Conservation (phyloP, 495 filamentous ascomycete species). For the Rostrohypoxylon terebratum region DNA sequence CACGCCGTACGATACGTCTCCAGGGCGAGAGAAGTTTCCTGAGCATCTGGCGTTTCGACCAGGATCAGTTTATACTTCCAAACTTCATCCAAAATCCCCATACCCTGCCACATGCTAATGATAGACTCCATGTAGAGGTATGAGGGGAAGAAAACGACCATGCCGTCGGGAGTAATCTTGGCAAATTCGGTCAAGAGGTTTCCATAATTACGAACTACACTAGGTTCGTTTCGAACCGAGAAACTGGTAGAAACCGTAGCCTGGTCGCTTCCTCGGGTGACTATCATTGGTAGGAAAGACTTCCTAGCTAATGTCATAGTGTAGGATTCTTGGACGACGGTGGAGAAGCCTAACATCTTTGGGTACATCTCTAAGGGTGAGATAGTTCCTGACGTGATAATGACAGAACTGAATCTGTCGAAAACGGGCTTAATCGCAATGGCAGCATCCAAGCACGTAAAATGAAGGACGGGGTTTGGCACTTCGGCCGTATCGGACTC, state of each 20-base stretch:
- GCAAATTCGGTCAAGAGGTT: slow-evolving; percentile 92
- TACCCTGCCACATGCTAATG: slow-evolving; percentile 98
- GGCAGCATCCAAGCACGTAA: slow-evolving; percentile 95
- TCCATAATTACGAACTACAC: slow-evolving; percentile 95
- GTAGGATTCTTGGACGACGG: slow-evolving; percentile 96
- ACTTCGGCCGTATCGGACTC: slow-evolving; percentile 96
- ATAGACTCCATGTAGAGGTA: slow-evolving; percentile 99
- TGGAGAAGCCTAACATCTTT: slow-evolving; percentile 93
- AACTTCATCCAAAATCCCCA: slow-evolving; percentile 96
- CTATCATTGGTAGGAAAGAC: slow-evolving; percentile 97
- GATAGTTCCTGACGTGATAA: slow-evolving; percentile 98
- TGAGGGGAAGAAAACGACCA: slow-evolving; percentile 98
- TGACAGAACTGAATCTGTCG: slow-evolving; percentile 95
- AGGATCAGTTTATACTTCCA: slow-evolving; percentile 99
- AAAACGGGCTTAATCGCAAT: slow-evolving; percentile 99
- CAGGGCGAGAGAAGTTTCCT: slow-evolving; percentile 94
- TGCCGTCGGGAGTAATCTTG: slow-evolving; percentile 93
- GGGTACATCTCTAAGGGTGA: slow-evolving; percentile 99
- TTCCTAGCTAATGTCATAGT: slow-evolving; percentile 94
- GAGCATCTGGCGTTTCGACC: slow-evolving; percentile 96
- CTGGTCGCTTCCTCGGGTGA: slow-evolving; percentile 94
- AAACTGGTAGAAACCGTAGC: slow-evolving; percentile 90
- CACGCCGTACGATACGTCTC: slow-evolving; percentile 98
- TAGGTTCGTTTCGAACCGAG: slow-evolving; percentile 92
- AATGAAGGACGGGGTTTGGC: slow-evolving; percentile 94